phyloP scores from a whole-genome alignment of 495 filamentous ascomycete species.

The Penicillium canescens region DNA sequence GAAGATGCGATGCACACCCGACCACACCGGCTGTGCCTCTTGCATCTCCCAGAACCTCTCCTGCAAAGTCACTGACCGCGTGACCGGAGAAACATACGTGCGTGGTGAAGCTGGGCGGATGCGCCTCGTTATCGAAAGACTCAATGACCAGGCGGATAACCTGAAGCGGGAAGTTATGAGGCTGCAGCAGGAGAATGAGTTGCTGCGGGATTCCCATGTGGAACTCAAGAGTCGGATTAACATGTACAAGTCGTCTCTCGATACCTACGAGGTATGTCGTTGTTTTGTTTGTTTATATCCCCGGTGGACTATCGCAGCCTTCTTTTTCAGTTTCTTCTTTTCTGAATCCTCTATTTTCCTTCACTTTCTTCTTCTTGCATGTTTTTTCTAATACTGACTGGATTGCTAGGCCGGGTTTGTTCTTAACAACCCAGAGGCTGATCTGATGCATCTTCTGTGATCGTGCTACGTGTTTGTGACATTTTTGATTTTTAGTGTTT shows the following conservation, averaged over 20 bases:
- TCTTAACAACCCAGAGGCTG: no score
- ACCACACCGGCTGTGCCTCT: constrained; percentile 70
- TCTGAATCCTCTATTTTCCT: no score
- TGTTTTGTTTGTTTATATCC: no score
- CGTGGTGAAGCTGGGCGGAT: constrained; percentile 50
- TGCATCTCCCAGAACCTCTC: constrained; percentile 69
- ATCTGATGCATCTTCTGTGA: no score
- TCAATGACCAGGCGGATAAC: neutral
- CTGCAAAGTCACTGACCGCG: constrained; percentile 82
- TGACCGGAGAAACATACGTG: constrained; percentile 78
- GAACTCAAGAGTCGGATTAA: neutral
- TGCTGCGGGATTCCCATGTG: neutral
- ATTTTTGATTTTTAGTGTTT: no score
- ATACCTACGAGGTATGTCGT: neutral
- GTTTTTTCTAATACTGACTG: no score
- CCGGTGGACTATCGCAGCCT: no score
- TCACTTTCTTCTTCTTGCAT: no score
- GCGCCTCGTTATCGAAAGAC: neutral
- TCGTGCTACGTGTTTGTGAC: no score
- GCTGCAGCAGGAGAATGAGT: constrained; percentile 1
- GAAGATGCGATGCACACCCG: constrained; percentile 80
- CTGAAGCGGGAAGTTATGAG: neutral
- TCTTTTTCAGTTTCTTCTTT: no score
- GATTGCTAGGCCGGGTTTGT: no score
- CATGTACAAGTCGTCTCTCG: neutral